These are phyloP conservation scores for Setaria italica DNA, from an alignment of 202 grass and related monocot species.

Conservation along the genomic window DNA sequence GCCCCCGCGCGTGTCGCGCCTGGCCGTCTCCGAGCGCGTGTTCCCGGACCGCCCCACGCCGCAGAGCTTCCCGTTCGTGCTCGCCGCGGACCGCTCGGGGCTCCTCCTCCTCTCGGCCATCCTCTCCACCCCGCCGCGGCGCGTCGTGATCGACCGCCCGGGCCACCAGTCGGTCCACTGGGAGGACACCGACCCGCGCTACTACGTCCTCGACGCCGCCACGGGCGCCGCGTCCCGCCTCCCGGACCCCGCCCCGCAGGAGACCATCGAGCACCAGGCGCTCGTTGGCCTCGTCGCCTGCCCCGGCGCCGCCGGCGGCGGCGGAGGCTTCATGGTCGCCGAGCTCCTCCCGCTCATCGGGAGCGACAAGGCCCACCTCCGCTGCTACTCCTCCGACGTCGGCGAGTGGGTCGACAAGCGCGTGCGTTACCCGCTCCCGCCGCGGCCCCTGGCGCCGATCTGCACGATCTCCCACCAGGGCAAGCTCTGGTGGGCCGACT, in stretches of 20 bases:
- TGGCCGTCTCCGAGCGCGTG: neutral
- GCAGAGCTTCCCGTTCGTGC: neutral
- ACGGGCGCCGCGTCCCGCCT: conserved; percentile 35
- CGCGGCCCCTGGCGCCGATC: neutral
- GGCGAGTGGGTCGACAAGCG: neutral
- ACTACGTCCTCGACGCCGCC: conserved; percentile 51
- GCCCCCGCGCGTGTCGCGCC: conserved; percentile 1
- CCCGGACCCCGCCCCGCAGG: neutral
- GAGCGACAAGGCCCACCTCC: neutral
- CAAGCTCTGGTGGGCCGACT: neutral
- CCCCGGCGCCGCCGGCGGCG: neutral
- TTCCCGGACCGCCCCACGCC: neutral
- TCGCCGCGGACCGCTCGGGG: conserved; percentile 3
- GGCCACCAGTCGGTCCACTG: neutral
- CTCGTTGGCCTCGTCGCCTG: neutral
- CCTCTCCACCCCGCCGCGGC: neutral
- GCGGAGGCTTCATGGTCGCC: neutral
- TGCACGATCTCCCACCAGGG: neutral
- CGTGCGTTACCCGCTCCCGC: neutral
- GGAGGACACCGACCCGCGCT: neutral
- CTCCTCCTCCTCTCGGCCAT: conserved; percentile 20
- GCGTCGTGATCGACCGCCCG: conserved; percentile 7
- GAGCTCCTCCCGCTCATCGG: neutral
- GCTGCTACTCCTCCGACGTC: neutral
- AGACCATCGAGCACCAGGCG: neutral